Evolutionary conservation across 495 filamentous ascomycete species (phyloP), one percentile per base, ranked within the genome.

Genomic region (Podospora conica): DNA sequence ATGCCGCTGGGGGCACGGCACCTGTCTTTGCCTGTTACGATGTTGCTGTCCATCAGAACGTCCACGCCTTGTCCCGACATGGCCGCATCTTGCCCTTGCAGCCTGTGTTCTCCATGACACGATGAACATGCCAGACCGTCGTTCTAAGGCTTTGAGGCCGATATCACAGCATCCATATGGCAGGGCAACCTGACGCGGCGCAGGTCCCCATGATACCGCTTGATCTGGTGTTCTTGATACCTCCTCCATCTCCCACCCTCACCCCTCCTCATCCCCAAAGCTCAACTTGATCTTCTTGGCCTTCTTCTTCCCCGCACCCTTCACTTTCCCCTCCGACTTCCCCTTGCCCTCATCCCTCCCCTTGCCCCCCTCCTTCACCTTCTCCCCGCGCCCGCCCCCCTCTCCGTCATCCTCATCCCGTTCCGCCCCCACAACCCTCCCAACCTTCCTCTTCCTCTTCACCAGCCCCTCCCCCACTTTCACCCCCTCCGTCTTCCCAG

Each of bases 281-380:
- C 84, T 85, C 55, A 86, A 76, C 77, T 85, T 85, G 64, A 86
- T 80, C 75, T 86, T 86, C 77, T 86, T 85, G 0, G 79, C 78
- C 69, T 83, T 82, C 66, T 81, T 83, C 68, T 80, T 81, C 6
- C 27, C 66, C 28, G 60, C 58, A 3, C 65, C 27, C 2, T 63
- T 55, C 15, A 27, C 65, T 3, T 62, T 27, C 28, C 29, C 56
- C 9, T 31, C 25, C 40, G 23, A 63, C 15, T 24, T 55, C 60
- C 66, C 70, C 2, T 57, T 67, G 15, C 40, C 58, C 28, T 67
- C 62, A 53, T 53, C 58, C 11, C 66, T 70, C 9, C 56, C 68
- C 8, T 61, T 21, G 29, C 66, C 64, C 6, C 56, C 15, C 7
- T 21, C 33, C 11, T 71, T 61, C 29, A 20, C 67, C 25, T 69